These are phyloP conservation scores for Hanseniaspora guilliermondii DNA, from an alignment of 805 yeast genomes.

Conservation along the genomic window DNA sequence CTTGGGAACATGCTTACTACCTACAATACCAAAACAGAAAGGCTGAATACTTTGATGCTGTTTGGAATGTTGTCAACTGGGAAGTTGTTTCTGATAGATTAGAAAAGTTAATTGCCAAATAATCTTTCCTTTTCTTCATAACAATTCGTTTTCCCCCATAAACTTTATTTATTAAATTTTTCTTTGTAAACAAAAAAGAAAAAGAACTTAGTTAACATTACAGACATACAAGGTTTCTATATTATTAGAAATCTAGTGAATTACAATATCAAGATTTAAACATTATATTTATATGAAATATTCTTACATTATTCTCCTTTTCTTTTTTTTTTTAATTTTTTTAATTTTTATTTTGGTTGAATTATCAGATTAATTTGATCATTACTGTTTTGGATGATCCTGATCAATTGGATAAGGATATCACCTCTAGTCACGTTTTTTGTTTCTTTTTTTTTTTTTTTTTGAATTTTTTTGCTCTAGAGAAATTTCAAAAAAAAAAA, in stretches of 20 bases:
- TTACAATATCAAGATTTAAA: background rate
- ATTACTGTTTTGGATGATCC: background rate
- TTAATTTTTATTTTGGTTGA: no score
- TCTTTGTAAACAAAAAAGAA: no score
- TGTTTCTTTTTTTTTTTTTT: background rate
- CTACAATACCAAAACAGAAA: conserved; percentile 85
- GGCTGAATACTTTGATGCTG: conserved; percentile 82
- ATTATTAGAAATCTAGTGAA: background rate
- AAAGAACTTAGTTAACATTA: no score
- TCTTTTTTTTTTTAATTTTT: no score
- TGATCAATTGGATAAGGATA: background rate
- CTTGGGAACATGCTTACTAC: conserved; percentile 96
- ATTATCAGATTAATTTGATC: no score
- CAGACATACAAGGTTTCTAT: background rate
- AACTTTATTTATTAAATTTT: no score
- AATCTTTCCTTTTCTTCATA: no score
- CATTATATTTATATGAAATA: background rate
- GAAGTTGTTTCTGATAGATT: conserved; percentile 71
- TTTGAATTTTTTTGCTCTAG: background rate
- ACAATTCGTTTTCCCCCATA: background rate
- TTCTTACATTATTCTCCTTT: background rate
- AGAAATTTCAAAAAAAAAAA: no score
- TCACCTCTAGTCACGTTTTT: background rate
- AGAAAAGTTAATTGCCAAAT: conserved; percentile 23
- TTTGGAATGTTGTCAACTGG: conserved; percentile 94